Base-by-base conservation (phyloP, 1,284 basidiomycete species). In the Tilletia setariae region DNA sequence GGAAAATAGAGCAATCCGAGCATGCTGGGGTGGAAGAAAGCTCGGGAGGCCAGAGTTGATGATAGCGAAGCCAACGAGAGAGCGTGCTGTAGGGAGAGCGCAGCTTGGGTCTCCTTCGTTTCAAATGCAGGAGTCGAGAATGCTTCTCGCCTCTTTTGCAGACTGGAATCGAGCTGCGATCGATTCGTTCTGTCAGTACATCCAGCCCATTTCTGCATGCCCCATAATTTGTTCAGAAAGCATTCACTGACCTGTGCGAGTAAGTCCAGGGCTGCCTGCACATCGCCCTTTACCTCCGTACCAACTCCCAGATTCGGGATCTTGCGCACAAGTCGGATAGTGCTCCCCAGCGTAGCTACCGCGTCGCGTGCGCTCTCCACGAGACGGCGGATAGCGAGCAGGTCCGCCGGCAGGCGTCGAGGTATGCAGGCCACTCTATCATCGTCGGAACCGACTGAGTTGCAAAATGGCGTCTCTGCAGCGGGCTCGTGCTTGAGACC, bases 21-120 rank as follows among this genome's bases (percentile, higher is more conserved):
- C 94, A 98, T 98, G 43, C 89, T 90, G 0, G 94, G 96, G 82
- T 94, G 92, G 85, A 96, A 98, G 85, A 98, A 98, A 0, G 96
- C 96, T 49, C 89, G 86, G 16, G 92, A 94, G 1, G 94, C 88
- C 63, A 64, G 25, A 6, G 44, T 47, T 16, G 63, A 64, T 32
- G 49, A 64, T 9, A 53, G 63, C 63, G 49, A 49, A 6, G 49
- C 49, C 16, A 64, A 30, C 11, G 56, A 44, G 30, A 28, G 42
- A 47, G 66, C 43, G 49, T 65, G 68, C 47, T 35, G 44, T 16
- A 66, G 59, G 62, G 44, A 2, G 28, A 30, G 25, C 30, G 9
- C 47, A n/a, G 35, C 35, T 19, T 15, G 49, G 32, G 40, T 13
- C n/a, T 13, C 21, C 65, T 25, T 30, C 7, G 23, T 23, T 23